phyloP scores from a whole-genome alignment of 1,284 basidiomycete species.

The Xerocomus amazonicus region DNA sequence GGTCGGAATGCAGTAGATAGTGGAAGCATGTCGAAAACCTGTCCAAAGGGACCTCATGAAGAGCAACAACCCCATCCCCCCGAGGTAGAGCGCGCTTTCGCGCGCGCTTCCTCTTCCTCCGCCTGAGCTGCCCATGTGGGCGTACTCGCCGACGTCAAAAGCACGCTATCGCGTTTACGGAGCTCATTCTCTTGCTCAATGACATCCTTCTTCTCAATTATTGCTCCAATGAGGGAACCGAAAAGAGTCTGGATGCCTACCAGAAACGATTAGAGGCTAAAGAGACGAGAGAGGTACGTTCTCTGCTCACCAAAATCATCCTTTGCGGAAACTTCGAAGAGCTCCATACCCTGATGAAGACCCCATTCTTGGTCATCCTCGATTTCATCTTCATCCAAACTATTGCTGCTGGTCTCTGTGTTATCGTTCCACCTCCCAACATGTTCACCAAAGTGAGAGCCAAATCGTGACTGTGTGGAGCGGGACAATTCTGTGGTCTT shows the following conservation, averaged over 20 bases:
- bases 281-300: background rate
- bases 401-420: constrained; percentile 59
- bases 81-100: constrained; percentile 53
- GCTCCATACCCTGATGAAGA: constrained; percentile 72
- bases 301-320: constrained; percentile 65
- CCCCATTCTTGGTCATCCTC: constrained; percentile 72
- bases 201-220: constrained; percentile 69
- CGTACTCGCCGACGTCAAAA: constrained; percentile 56
- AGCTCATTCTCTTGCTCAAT: constrained; percentile 78
- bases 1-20: constrained; percentile 14
- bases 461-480: constrained; percentile 53
- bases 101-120: constrained; percentile 73
- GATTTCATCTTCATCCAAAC: constrained; percentile 64
- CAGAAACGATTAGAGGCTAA: constrained; percentile 11
- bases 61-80: constrained; percentile 68
- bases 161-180: constrained; percentile 76
- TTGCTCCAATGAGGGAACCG: constrained; percentile 68
- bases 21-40: constrained; percentile 12
- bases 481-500: constrained; percentile 40
- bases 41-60: constrained; percentile 28
- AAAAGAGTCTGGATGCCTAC: constrained; percentile 76
- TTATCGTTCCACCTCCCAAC: constrained; percentile 51
- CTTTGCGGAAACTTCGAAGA: constrained; percentile 84
- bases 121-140: constrained; percentile 75
- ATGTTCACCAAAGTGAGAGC: constrained; percentile 48